Base-by-base conservation (phyloP, 176 grass and related monocot genomes). In the Stipa capillata region DNA sequence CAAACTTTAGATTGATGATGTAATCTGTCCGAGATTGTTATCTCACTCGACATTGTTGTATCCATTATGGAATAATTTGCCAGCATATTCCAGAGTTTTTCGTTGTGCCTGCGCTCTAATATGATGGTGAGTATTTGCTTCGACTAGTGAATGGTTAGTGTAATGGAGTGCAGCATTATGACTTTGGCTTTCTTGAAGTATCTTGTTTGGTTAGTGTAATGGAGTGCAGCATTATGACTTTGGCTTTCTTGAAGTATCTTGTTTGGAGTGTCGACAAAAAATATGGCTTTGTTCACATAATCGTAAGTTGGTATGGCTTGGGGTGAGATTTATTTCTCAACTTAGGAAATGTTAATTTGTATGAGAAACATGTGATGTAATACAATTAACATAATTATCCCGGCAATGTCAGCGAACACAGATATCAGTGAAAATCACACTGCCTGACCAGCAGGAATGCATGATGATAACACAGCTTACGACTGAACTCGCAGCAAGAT, bases 1-100 rank as follows among this genome's bases (percentile, higher is more conserved):
- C 77, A 71, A 75, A 74, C 15, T 75, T 80, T 69, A 85, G 82
- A 81, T 81, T 72, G 47, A 55, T 85, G 55, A 21, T 78, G 77
- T 77, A 57, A 50, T 61, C 29, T 40, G 20, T 47, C 53, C 1
- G 7, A 54, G 53, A 71, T 85, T 85, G 29, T 40, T 34, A 43
- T 61, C 43, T 43, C 13, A 32, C 70, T 45, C 62, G 33, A 56
- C 78, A 81, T 85, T 72, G 71, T 45, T 65, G 82, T 81, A 81
- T 45, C 23, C 48, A 45, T 81, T 40, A 62, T 61, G 43, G 87
- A 85, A 85, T 84, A 63, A 85, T 72, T 72, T 4, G 43, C 39
- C 23, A 33, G 17, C 55, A 12, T 74, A 2, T 56, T 27, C 36
- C 56, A 28, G 80, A 40, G 11, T 33, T 37, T 80, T 35, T 8